Conservation (phyloP, 2,329 filamentous ascomycete species). For the Fusarium camptoceras region DNA sequence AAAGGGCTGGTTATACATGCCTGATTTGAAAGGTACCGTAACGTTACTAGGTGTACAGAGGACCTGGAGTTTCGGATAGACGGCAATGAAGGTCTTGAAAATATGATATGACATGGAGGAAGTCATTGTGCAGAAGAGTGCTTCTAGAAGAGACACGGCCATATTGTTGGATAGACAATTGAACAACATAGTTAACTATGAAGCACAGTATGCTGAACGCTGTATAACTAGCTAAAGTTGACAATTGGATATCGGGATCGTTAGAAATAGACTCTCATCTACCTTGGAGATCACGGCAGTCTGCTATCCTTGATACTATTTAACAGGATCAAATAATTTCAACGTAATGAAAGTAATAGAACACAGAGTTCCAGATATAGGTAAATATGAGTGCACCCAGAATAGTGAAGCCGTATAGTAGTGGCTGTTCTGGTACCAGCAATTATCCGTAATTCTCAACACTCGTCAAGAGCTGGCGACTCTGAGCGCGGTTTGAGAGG, state of each 20-base stretch:
- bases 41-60: neutral
- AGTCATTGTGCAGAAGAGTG: neutral
- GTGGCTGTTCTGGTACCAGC: neutral
- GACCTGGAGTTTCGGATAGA: neutral
- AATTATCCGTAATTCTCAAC: neutral
- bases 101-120: neutral
- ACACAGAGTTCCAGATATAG: fast-evolving
- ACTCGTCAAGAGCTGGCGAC: neutral
- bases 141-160: no score
- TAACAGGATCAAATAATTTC: fast-evolving
- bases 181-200: no score
- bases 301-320: no score
- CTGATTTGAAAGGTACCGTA: neutral
- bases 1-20: neutral
- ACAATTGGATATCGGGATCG: neutral
- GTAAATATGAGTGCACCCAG: no score
- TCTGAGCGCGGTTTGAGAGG: neutral
- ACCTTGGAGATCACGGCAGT: neutral
- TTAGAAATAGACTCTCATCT: no score
- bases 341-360: fast-evolving
- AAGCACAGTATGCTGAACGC: fast-evolving
- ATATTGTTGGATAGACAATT: neutral
- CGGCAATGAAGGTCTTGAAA: neutral
- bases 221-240: neutral
- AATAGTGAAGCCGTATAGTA: no score